A percentile compares a stretch with the other conserved stretches of the same genome.
Conservation (phyloP, 495 filamentous ascomycete species). For the Opeltia flavorubescens region DNA sequence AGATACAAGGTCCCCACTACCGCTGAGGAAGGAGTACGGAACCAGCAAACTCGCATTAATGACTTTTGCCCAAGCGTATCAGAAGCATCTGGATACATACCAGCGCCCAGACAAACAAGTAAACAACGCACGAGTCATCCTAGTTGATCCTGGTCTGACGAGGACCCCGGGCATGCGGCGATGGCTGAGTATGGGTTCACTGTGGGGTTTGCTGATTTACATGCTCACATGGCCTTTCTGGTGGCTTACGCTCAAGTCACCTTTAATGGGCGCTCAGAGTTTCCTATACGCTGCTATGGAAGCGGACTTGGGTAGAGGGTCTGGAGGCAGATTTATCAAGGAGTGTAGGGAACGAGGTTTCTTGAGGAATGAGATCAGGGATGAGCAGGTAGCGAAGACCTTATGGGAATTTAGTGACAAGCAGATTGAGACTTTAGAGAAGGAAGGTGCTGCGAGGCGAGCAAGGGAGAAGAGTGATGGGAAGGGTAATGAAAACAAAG, state of each 20-base stretch:
- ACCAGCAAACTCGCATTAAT: conserved; percentile 83
- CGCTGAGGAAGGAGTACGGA: conserved; percentile 44
- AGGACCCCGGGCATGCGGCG: conserved; percentile 77
- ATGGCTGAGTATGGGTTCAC: conserved; percentile 69
- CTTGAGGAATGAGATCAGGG: conserved; percentile 56
- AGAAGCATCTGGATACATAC: conserved; percentile 74
- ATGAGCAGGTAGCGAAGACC: conserved; percentile 64
- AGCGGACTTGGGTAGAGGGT: conserved; percentile 41
- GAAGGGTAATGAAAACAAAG: conserved; percentile 27
- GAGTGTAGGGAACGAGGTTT: conserved; percentile 69
- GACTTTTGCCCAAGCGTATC: conserved; percentile 73
- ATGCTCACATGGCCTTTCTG: conserved; percentile 61
- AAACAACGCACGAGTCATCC: conserved; percentile 61
- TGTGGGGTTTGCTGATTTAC: conserved; percentile 73
- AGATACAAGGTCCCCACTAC: conserved; percentile 12
- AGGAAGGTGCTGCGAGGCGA: conserved; percentile 54
- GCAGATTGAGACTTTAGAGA: conserved; percentile 71
- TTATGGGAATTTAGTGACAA: conserved; percentile 82
- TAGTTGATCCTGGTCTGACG: conserved; percentile 73
- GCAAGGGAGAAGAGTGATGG: conserved; percentile 58
- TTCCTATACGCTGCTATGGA: conserved; percentile 81
- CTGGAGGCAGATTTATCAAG: conserved; percentile 60
- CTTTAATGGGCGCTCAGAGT: conserved; percentile 70
- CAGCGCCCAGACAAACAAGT: conserved; percentile 69
- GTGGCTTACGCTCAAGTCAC: conserved; percentile 80